A percentile compares a stretch with the other conserved stretches of the same genome.
These are phyloP conservation scores for Grosmannia serpens DNA, from an alignment of 2,329 filamentous ascomycete genomes.

Conservation along the genomic window DNA sequence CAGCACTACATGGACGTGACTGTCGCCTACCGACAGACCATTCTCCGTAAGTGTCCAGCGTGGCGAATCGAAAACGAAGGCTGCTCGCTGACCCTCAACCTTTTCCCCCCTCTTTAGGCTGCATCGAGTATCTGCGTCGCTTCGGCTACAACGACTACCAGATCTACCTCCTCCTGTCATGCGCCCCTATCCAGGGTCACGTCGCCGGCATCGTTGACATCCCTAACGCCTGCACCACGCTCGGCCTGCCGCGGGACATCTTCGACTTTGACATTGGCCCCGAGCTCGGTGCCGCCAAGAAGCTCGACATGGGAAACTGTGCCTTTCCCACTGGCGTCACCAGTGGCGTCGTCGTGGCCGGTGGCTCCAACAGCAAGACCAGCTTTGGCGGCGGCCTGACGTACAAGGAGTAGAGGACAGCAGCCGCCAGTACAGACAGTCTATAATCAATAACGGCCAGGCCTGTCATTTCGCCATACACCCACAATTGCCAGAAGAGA, in stretches of 20 bases:
- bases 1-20: conserved; percentile 84
- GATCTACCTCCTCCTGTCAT: conserved; percentile 74
- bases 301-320: conserved; percentile 57
- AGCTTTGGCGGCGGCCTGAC: conserved; percentile 41
- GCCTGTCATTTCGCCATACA: no score
- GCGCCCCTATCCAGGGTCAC: conserved; percentile 78
- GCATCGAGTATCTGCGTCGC: conserved; percentile 67
- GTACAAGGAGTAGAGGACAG: conserved; percentile 22
- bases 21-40: conserved; percentile 76
- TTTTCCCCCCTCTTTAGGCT: conserved; percentile 28
- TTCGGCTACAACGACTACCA: conserved; percentile 67
- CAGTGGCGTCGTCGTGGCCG: conserved; percentile 30
- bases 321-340: conserved; percentile 45
- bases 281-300: conserved; percentile 20
- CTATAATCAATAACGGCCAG: no score
- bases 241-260: conserved; percentile 84
- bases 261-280: conserved; percentile 89
- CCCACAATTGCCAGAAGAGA: no score
- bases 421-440: background rate
- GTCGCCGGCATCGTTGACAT: conserved; percentile 85
- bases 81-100: background rate
- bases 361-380: conserved; percentile 33
- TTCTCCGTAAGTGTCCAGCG: conserved; percentile 32
- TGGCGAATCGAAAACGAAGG: background rate
- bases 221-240: conserved; percentile 80